A percentile compares a stretch with the other conserved stretches of the same genome.
phyloP scores from a whole-genome alignment of 768 basidiomycete species.

The Tephrocybe sp. region DNA sequence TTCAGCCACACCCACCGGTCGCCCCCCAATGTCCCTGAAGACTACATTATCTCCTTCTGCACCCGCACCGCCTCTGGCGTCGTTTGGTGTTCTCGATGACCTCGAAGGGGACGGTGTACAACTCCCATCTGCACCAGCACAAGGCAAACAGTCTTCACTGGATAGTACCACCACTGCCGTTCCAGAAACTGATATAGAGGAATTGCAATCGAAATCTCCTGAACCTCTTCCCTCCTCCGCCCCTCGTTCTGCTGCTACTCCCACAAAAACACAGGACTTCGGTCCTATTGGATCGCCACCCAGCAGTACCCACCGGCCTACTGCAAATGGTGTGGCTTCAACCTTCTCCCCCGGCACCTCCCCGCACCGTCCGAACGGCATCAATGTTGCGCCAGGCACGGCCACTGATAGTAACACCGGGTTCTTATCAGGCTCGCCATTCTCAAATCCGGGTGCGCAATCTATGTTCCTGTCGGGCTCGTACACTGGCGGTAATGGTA shows the following conservation, averaged over 20 bases:
- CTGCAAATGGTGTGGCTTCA: constrained; percentile 17
- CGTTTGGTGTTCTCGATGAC: constrained; percentile 66
- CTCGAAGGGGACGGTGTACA: constrained; percentile 37
- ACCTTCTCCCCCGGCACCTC: constrained; percentile 59
- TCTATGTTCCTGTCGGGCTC: constrained; percentile 44
- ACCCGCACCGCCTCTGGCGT: constrained; percentile 74
- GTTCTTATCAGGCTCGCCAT: constrained; percentile 63
- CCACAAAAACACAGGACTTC: constrained; percentile 48
- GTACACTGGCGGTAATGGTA: constrained; percentile 41
- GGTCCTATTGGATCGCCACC: constrained; percentile 86
- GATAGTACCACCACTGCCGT: constrained; percentile 9
- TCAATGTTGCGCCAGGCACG: constrained; percentile 31
- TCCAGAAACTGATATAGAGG: constrained; percentile 8
- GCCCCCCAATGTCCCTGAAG: constrained; percentile 65
- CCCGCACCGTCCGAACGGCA: constrained; percentile 35
- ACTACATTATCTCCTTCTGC: constrained; percentile 73
- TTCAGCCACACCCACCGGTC: constrained; percentile 36
- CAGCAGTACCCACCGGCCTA: constrained; percentile 31
- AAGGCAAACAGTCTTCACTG: constrained; percentile 26
- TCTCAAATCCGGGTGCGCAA: constrained; percentile 70
- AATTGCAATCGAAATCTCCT: constrained; percentile 35
- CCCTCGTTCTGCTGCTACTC: constrained; percentile 45
- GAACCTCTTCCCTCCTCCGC: constrained; percentile 55
- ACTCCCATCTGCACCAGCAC: constrained; percentile 44
- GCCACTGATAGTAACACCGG: constrained; percentile 30